These are phyloP conservation scores for Chloromonas sp. DNA, from an alignment of 163 green algal genomes.

Conservation along the genomic window DNA sequence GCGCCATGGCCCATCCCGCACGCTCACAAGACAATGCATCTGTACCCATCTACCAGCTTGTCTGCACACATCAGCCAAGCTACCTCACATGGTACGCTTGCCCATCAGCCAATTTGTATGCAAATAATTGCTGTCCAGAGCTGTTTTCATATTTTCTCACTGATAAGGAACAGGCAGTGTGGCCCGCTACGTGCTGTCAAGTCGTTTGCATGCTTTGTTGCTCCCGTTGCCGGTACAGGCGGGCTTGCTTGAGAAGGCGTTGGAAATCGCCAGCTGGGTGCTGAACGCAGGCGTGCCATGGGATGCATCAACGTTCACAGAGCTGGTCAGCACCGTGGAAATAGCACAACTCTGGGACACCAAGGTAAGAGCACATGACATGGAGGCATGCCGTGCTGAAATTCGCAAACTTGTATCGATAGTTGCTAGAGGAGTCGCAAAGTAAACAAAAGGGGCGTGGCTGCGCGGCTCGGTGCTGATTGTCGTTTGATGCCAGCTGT, in stretches of 20 bases:
- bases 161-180: background rate
- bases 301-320: conserved; percentile 26
- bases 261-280: conserved; percentile 42
- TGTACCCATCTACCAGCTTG: too few species aligned
- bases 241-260: conserved; percentile 41
- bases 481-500: too few species aligned
- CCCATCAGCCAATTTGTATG: too few species aligned
- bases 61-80: too few species aligned
- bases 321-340: conserved; percentile 34
- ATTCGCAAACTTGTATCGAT: too few species aligned
- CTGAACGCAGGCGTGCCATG: conserved; percentile 20
- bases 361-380: background rate
- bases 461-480: too few species aligned
- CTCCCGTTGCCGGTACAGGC: conserved; percentile 12
- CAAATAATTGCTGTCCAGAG: background rate
- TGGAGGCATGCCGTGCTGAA: too few species aligned
- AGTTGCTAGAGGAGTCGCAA: too few species aligned
- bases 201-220: background rate
- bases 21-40: too few species aligned
- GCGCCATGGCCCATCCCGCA: too few species aligned
- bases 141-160: background rate
- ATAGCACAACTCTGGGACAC: conserved; percentile 30
- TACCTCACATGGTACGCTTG: too few species aligned
- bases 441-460: too few species aligned
- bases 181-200: background rate